Evolutionary conservation across 257 asterid genomes (phyloP).

Genomic region (Misopates orontium): DNA sequence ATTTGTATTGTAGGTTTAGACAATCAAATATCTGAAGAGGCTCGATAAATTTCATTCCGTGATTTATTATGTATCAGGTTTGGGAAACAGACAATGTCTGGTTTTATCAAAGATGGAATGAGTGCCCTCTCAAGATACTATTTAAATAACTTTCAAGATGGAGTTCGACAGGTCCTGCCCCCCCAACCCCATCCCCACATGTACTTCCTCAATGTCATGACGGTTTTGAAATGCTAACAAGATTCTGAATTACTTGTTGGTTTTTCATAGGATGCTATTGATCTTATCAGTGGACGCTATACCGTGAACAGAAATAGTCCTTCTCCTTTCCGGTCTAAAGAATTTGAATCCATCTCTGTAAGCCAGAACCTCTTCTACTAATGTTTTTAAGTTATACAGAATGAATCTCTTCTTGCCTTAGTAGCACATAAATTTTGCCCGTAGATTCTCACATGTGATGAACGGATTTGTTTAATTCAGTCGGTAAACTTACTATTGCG

Average conservation of each 20-base stretch:
- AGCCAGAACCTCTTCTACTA: constrained; percentile 35
- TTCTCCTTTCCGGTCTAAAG: constrained; percentile 55
- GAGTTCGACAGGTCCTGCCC: constrained; percentile 67
- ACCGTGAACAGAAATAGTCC: constrained; percentile 53
- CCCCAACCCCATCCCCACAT: not conserved
- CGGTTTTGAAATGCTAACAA: constrained; percentile 9
- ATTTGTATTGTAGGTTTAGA: not conserved
- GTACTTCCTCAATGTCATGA: not conserved
- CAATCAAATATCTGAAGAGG: constrained; percentile 11
- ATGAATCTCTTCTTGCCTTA: constrained; percentile 20
- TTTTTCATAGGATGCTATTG: constrained; percentile 76
- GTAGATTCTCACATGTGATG: not conserved
- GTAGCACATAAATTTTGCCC: not conserved
- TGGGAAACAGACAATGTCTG: constrained; percentile 90
- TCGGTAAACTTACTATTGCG: not conserved
- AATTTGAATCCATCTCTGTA: constrained; percentile 44
- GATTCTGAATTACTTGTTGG: constrained; percentile 18
- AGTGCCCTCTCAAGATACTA: constrained; percentile 93
- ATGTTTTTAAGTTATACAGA: constrained; percentile 23
- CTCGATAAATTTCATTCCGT: constrained; percentile 2
- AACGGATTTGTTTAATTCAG: not conserved
- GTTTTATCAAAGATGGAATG: constrained; percentile 85
- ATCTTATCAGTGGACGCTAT: constrained; percentile 87
- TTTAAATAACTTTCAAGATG: constrained; percentile 91
- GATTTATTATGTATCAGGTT: constrained; percentile 53